phyloP scores from a whole-genome alignment of 345 rosid species.

The Syzygium jambos region DNA sequence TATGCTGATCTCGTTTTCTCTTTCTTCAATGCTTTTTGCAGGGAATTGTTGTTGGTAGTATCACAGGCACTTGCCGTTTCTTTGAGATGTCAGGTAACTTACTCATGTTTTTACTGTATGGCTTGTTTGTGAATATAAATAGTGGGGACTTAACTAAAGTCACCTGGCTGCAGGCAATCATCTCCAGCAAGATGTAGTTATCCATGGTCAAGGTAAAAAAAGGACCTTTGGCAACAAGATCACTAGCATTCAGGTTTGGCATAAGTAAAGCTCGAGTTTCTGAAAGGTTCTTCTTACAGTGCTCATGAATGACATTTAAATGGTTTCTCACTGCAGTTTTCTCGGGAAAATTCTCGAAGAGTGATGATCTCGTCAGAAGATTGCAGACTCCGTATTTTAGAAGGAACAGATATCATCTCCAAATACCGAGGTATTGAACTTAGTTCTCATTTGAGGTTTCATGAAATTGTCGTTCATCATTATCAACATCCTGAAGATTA shows the following conservation, averaged over 20 bases:
- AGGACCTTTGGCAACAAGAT: conserved; percentile 41
- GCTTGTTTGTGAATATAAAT: background rate
- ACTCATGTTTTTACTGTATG: background rate
- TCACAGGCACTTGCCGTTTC: conserved; percentile 63
- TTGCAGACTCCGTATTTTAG: conserved; percentile 56
- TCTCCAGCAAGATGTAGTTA: conserved; percentile 38
- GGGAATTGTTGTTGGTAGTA: conserved; percentile 71
- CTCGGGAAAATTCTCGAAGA: conserved; percentile 35
- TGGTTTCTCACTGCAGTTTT: conserved; percentile 37
- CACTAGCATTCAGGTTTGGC: conserved; percentile 59
- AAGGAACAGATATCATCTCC: conserved; percentile 40
- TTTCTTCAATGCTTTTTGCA: conserved; percentile 16
- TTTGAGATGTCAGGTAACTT: conserved; percentile 47
- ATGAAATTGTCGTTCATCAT: background rate
- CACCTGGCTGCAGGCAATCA: conserved; percentile 21
- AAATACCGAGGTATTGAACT: conserved; percentile 57
- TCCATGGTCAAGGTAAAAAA: conserved; percentile 40
- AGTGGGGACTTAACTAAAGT: background rate
- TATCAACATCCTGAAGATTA: background rate
- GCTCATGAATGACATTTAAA: background rate
- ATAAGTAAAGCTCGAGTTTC: background rate
- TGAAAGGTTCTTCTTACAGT: background rate
- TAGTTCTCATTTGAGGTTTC: background rate
- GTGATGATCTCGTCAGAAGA: conserved; percentile 73
- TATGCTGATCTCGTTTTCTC: background rate